Conservation (phyloP, 306 rosid species). For the Quercus berberidifolia region DNA sequence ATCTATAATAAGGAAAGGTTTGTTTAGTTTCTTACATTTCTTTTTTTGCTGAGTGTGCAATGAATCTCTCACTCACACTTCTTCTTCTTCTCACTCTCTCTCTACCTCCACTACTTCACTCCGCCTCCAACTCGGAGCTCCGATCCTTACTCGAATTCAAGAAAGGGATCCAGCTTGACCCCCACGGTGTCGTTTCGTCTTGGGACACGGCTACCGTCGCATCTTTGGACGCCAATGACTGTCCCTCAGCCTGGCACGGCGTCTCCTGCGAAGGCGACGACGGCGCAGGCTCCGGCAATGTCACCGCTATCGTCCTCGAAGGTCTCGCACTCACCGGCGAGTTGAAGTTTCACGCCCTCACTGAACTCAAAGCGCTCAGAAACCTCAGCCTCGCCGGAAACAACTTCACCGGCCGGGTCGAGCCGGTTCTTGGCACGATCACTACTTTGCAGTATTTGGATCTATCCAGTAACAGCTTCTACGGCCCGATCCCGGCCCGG, state of each 20-base stretch:
- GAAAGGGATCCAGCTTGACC: constrained; percentile 75
- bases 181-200: constrained; percentile 31
- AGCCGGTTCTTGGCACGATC: constrained; percentile 66
- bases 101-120: constrained; percentile 2
- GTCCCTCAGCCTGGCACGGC: constrained; percentile 68
- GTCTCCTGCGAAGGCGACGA: constrained; percentile 51
- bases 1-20: constrained; percentile 44
- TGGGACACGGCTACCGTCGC: constrained; percentile 35
- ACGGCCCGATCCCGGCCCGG: constrained; percentile 88
- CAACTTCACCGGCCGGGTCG: constrained; percentile 66
- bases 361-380: constrained; percentile 48
- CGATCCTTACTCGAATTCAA: constrained; percentile 82
- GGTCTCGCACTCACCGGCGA: constrained; percentile 58
- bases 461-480: constrained; percentile 73
- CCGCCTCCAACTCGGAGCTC: constrained; percentile 56
- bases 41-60: constrained; percentile 32
- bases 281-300: constrained; percentile 41
- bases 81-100: constrained; percentile 10
- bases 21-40: too few species aligned
- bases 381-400: constrained; percentile 74
- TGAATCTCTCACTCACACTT: constrained; percentile 43
- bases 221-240: not conserved
- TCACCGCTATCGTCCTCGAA: constrained; percentile 62
- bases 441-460: constrained; percentile 71
- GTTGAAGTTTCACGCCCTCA: constrained; percentile 70